phyloP scores from a whole-genome alignment of 352 stramenopile species.

The Phytophthora megakarya region DNA sequence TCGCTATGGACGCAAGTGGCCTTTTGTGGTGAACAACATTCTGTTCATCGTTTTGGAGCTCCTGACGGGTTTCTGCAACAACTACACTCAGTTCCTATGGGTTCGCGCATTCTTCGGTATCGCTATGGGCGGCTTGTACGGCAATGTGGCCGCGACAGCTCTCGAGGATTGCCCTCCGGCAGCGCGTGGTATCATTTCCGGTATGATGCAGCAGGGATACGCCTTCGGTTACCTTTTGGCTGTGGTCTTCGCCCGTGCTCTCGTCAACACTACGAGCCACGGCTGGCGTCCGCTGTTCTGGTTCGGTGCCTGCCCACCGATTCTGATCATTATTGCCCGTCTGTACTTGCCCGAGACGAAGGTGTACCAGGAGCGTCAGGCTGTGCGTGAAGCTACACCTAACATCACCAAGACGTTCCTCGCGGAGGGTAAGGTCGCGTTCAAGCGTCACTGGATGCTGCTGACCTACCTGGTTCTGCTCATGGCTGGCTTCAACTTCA shows the following conservation, averaged over 20 bases:
- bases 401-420: constrained; percentile 42
- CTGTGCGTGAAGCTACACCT: constrained; percentile 27
- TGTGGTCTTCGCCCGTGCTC: constrained; percentile 37
- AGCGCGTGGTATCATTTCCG: constrained; percentile 48
- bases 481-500: constrained; percentile 59
- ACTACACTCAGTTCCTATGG: constrained; percentile 43
- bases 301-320: constrained; percentile 46
- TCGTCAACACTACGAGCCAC: constrained; percentile 45
- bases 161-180: constrained; percentile 42
- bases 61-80: constrained; percentile 43
- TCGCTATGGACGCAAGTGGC: constrained; percentile 50
- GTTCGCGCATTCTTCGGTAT: constrained; percentile 43
- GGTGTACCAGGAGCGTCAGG: constrained; percentile 38
- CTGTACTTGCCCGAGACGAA: constrained; percentile 44
- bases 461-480: constrained; percentile 49
- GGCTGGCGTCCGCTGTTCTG: constrained; percentile 53
- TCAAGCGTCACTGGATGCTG: constrained; percentile 49
- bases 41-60: constrained; percentile 51
- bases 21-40: constrained; percentile 49
- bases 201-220: constrained; percentile 58
- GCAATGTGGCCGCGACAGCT: constrained; percentile 45
- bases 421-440: constrained; percentile 44
- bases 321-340: constrained; percentile 53
- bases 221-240: constrained; percentile 49
- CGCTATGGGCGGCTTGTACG: constrained; percentile 52